A percentile compares a stretch with the other conserved stretches of the same genome.
Conservation (phyloP, 345 rosid genomes). For the Stellera chamaejasme region DNA sequence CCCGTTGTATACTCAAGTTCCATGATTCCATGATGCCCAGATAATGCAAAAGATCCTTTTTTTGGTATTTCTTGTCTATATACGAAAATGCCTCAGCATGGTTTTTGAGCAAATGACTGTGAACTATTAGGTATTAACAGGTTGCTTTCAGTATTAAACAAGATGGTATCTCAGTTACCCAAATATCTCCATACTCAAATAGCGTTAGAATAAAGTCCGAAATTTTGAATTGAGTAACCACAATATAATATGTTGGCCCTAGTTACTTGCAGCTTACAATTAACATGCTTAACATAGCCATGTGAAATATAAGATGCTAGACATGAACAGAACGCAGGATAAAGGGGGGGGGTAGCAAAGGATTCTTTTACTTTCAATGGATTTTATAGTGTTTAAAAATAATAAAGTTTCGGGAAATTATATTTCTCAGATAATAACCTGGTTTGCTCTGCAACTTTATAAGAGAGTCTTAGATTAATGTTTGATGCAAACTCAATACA, state of each 20-base stretch:
- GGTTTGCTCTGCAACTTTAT: no score
- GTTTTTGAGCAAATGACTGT: constrained; percentile 39
- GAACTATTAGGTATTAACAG: constrained; percentile 29
- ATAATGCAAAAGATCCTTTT: constrained; percentile 30
- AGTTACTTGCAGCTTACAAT: background rate
- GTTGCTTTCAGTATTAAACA: constrained; percentile 13
- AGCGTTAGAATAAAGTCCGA: constrained; percentile 14
- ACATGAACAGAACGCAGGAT: no score
- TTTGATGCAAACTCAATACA: no score
- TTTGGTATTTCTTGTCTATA: constrained; percentile 39
- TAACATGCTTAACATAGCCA: no score
- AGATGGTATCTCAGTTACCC: constrained; percentile 4
- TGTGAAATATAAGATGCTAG: background rate
- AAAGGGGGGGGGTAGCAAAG: no score
- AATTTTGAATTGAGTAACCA: background rate
- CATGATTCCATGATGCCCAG: background rate
- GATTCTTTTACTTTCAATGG: no score
- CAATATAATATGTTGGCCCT: constrained; percentile 19
- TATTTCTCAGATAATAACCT: no score
- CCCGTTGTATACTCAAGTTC: constrained; percentile 15
- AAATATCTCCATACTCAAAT: constrained; percentile 17
- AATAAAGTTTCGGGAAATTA: no score
- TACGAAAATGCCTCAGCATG: constrained; percentile 37
- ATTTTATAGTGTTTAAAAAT: no score
- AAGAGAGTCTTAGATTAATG: no score